Evolutionary conservation across 2,329 filamentous ascomycete genomes (phyloP).

Genomic region (Pseudopyricularia cyperi): DNA sequence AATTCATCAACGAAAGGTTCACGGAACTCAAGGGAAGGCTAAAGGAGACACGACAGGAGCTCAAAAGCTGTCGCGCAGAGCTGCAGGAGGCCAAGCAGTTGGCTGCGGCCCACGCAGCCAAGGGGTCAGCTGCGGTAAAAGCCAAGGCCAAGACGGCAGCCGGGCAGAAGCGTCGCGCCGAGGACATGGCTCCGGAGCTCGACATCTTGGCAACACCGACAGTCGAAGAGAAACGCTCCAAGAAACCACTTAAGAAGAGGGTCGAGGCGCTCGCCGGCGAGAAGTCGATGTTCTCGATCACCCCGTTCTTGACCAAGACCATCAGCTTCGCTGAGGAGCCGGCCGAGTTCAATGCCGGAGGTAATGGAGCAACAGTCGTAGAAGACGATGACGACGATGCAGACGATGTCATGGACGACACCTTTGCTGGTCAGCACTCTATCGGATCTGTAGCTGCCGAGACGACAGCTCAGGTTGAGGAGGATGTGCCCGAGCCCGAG

Average conservation of each 20-base stretch:
- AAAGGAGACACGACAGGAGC: conserved; percentile 54
- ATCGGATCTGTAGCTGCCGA: not conserved
- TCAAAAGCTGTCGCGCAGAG: conserved; percentile 47
- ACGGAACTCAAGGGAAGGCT: conserved; percentile 58
- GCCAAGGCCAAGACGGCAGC: conserved; percentile 14
- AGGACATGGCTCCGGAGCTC: conserved; percentile 26
- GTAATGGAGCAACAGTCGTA: not conserved
- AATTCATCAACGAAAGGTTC: conserved; percentile 57
- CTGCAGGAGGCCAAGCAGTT: conserved; percentile 23
- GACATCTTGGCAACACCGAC: conserved; percentile 30
- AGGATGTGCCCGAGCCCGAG: not conserved
- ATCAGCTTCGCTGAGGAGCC: conserved; percentile 33
- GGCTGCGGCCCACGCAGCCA: conserved; percentile 18
- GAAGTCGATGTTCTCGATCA: conserved; percentile 88
- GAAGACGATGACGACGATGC: conserved; percentile 9
- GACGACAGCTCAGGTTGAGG: not conserved
- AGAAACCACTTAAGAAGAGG: conserved; percentile 40
- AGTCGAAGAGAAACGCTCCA: conserved; percentile 20
- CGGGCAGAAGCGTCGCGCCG: conserved; percentile 29
- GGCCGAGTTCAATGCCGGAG: conserved; percentile 7
- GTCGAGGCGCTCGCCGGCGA: conserved; percentile 51
- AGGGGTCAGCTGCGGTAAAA: conserved; percentile 1
- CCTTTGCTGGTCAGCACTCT: not conserved
- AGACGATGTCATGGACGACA: conserved; percentile 1
- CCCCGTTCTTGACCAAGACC: conserved; percentile 71